Evolutionary conservation across 176 grass and related monocot species (phyloP), one percentile per base, ranked within the genome.

Genomic region (Triticum monococcum): DNA sequence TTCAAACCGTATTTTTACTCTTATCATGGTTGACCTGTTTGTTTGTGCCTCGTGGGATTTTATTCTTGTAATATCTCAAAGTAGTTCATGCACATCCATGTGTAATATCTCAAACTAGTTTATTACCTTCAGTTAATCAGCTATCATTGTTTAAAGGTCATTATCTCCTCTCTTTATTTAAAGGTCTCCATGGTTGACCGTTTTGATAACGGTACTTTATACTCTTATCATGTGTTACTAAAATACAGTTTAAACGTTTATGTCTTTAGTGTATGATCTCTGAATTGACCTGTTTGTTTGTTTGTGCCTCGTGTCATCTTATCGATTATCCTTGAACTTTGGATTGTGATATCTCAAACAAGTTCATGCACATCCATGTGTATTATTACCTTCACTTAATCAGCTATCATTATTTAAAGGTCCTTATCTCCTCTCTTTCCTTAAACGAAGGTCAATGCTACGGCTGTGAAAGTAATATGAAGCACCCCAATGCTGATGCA

Each of bases 401-500:
- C 20, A 10, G 20, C 68, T 7, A 12, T 23, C 68, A n/a, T 71
- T 71, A 40, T 71, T 37, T n/a, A 40, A 71, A 3, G 68, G 68
- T 12, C 18, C 68, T 71, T 11, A 71, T 40, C 33, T 71, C 35
- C 33, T 11, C 68, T 71, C 9, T 40, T 68, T 68, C 35, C 40
- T 4, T 40, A 71, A 67, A 38, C 20, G 22, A 70, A 71, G 68
- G 68, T 40, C 68, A 71, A 18, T 71, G 68, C 68, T 40, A 71
- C 4, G 20, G 68, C 22, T 71, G 68, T 23, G 2, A 18, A 40
- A 71, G 68, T 71, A 20, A 71, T n/a, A 71, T 71, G 68, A 38
- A 71, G 68, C 68, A 71, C 20, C 68, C 68, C 33, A 71, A 71
- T 10, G 68, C 68, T 40, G 35, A 71, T 71, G 35, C 68, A 71